A percentile compares a stretch with the other conserved stretches of the same genome.
These are phyloP conservation scores for Phytopythium litorale DNA, from an alignment of 352 stramenopile genomes.

Conservation along the genomic window DNA sequence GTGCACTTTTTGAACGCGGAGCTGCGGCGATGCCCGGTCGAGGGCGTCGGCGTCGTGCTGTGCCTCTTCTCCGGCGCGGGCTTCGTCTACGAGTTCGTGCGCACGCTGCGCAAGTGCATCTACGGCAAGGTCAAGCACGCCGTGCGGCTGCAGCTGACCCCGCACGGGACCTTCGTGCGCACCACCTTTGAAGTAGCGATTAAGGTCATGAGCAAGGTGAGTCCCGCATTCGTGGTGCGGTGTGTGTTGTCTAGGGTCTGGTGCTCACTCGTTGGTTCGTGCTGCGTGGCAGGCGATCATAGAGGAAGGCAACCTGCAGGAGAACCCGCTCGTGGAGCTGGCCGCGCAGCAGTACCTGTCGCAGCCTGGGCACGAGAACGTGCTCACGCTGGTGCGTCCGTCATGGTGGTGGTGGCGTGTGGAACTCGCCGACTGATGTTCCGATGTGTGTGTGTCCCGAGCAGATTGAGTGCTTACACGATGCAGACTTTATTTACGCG, in stretches of 20 bases:
- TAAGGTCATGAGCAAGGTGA: constrained; percentile 88
- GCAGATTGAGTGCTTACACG: constrained; percentile 80
- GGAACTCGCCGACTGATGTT: not conserved
- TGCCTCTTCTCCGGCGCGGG: constrained; percentile 79
- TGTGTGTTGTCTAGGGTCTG: not conserved
- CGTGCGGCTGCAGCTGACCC: constrained; percentile 73
- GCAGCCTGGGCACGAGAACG: constrained; percentile 74
- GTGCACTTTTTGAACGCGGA: constrained; percentile 87
- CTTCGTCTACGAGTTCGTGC: constrained; percentile 83
- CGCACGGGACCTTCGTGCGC: constrained; percentile 71
- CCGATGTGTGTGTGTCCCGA: too few species aligned
- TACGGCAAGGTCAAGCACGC: constrained; percentile 88
- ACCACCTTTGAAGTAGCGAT: constrained; percentile 81
- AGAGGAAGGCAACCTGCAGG: constrained; percentile 81
- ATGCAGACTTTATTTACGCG: constrained; percentile 82
- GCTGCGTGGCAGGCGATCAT: constrained; percentile 63
- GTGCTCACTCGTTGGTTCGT: not conserved
- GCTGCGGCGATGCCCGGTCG: constrained; percentile 68
- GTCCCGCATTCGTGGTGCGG: not conserved
- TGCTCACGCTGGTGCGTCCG: constrained; percentile 71
- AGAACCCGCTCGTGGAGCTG: constrained; percentile 85
- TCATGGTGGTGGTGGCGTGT: not conserved
- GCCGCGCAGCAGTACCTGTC: constrained; percentile 83
- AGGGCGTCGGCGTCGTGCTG: constrained; percentile 70
- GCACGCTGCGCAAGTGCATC: constrained; percentile 84